Evolutionary conservation across 1,284 basidiomycete genomes (phyloP).

Genomic region (Neotropicomus parvogracilis): DNA sequence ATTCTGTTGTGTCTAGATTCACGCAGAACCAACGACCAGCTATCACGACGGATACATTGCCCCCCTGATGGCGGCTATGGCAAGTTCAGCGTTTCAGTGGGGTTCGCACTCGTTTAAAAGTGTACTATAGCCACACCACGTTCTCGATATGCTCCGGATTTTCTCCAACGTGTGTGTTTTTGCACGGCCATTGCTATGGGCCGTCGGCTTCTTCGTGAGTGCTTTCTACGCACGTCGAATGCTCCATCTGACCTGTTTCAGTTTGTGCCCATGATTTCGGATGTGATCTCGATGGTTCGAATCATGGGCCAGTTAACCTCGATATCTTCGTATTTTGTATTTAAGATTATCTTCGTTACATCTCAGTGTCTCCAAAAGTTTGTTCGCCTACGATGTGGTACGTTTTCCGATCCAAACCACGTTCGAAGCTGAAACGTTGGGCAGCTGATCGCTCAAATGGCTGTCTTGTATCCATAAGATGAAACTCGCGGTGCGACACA

Average conservation of each 20-base stretch:
- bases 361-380: slow-evolving; percentile 4
- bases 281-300: slow-evolving; percentile 19
- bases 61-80: slow-evolving; percentile 10
- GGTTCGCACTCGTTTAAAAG: background rate
- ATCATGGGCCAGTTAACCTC: slow-evolving; percentile 18
- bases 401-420: background rate
- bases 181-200: slow-evolving; percentile 16
- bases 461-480: slow-evolving; percentile 2
- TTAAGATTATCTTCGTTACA: slow-evolving; percentile 9
- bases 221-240: background rate
- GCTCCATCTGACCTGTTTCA: background rate
- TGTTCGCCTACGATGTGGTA: slow-evolving; percentile 14
- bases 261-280: slow-evolving; percentile 25
- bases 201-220: slow-evolving; percentile 24
- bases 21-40: background rate
- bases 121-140: background rate
- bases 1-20: slow-evolving; percentile 9
- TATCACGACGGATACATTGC: slow-evolving; percentile 4
- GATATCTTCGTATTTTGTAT: slow-evolving; percentile 18
- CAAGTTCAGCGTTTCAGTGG: background rate
- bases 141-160: slow-evolving; percentile 3
- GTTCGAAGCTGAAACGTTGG: slow-evolving; percentile 1
- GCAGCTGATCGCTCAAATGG: slow-evolving; percentile 7
- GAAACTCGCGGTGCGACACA: background rate
- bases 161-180: background rate